Evolutionary conservation across 768 basidiomycete species (phyloP).

Genomic region (Cystofilobasidium bisporidii): DNA sequence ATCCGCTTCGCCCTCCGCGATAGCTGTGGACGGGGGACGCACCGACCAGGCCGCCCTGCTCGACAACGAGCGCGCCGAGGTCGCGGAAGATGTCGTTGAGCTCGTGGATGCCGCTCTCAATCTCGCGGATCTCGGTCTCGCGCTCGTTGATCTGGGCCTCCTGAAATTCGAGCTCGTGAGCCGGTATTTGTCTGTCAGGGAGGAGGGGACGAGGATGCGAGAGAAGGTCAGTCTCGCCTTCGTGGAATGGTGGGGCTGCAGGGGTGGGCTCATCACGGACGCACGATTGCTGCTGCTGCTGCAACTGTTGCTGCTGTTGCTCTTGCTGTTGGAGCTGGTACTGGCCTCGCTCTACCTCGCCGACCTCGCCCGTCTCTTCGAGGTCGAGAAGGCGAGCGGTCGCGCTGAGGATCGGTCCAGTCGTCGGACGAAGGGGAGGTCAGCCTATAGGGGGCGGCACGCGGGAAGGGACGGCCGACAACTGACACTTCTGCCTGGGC

Average conservation of each 20-base stretch:
- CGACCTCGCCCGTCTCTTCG: constrained; percentile 16
- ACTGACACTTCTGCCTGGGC: background rate
- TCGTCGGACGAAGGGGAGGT: too few species aligned
- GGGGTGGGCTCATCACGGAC: too few species aligned
- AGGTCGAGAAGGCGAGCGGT: constrained; percentile 11
- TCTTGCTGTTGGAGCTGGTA: constrained; percentile 32
- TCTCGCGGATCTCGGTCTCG: constrained; percentile 88
- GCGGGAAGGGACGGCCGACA: too few species aligned
- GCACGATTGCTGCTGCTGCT: constrained; percentile 37
- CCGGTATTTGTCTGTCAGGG: constrained; percentile 31
- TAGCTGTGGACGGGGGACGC: constrained; percentile 39
- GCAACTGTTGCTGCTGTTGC: constrained; percentile 34
- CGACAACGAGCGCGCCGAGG: constrained; percentile 82
- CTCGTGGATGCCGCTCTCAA: constrained; percentile 93
- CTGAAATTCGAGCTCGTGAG: constrained; percentile 77
- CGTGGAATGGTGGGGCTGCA: background rate
- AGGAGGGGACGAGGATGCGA: background rate
- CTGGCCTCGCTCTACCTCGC: constrained; percentile 36
- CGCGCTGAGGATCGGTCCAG: too few species aligned
- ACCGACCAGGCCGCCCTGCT: constrained; percentile 95
- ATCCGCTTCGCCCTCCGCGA: too few species aligned
- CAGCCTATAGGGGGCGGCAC: too few species aligned
- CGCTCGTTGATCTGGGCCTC: constrained; percentile 90
- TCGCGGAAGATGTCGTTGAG: constrained; percentile 93
- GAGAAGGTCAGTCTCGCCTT: background rate